These are phyloP conservation scores for Gaeumannomyces tritici DNA, from an alignment of 2,329 filamentous ascomycete genomes.

Conservation along the genomic window DNA sequence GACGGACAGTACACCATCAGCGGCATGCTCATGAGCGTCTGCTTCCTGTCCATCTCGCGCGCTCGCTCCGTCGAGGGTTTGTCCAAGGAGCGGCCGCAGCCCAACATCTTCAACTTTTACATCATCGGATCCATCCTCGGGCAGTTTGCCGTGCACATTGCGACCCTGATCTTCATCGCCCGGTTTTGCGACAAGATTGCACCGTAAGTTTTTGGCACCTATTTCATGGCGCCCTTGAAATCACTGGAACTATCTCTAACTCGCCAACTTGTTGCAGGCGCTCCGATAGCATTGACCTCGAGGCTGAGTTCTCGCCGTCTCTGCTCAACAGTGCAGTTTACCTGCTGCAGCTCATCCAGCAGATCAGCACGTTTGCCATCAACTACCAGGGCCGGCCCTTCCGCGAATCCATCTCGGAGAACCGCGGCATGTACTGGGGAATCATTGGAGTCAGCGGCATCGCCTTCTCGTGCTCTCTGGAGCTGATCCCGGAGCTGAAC, in stretches of 20 bases:
- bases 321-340: conserved; percentile 96
- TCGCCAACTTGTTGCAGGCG: conserved; percentile 24
- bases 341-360: conserved; percentile 93
- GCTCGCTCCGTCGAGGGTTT: conserved; percentile 91
- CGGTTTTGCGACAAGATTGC: conserved; percentile 78
- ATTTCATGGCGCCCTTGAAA: conserved; percentile 9
- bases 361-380: conserved; percentile 97
- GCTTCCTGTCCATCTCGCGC: conserved; percentile 96
- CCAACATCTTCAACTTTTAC: conserved; percentile 98
- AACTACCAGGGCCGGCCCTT: conserved; percentile 99
- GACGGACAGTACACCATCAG: conserved; percentile 98
- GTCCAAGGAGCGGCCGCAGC: conserved; percentile 93
- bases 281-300: conserved; percentile 65
- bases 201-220: conserved; percentile 53
- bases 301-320: conserved; percentile 88
- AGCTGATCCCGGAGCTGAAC: conserved; percentile 93
- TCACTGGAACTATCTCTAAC: not conserved
- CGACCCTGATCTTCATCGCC: conserved; percentile 87
- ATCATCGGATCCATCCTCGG: conserved; percentile 96
- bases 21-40: conserved; percentile 99
- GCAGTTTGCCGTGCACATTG: conserved; percentile 94
- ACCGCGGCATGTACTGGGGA: conserved; percentile 97
- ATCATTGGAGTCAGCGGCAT: conserved; percentile 83
- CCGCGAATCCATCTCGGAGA: conserved; percentile 90
- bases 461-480: conserved; percentile 88